Conservation (phyloP, 208 protist genomes). For the Jaenimonas drosophilae region DNA sequence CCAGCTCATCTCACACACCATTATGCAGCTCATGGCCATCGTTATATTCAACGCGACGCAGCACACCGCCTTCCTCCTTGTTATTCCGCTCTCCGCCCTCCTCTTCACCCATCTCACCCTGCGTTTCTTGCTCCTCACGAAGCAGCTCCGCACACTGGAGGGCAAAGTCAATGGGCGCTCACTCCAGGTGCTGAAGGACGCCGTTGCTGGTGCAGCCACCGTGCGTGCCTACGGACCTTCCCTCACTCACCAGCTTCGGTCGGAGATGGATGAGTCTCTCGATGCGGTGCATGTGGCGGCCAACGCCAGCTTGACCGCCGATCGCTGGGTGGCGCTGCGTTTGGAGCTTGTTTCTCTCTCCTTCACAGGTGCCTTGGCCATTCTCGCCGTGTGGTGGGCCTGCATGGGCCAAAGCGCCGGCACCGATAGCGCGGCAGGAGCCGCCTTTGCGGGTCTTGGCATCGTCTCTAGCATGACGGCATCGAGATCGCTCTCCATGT, state of each 20-base stretch:
- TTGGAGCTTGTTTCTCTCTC: slow-evolving; percentile 61
- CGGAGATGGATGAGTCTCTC: slow-evolving; percentile 48
- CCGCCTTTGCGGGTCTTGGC: slow-evolving; percentile 49
- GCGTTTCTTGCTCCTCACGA: slow-evolving; percentile 51
- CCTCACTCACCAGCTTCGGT: slow-evolving; percentile 21
- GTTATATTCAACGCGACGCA: slow-evolving; percentile 52
- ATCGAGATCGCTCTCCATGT: slow-evolving; percentile 34
- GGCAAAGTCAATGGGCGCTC: slow-evolving; percentile 29
- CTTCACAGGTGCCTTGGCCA: slow-evolving; percentile 39
- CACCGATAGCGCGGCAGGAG: slow-evolving; percentile 6
- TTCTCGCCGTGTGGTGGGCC: slow-evolving; percentile 44
- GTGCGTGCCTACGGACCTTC: slow-evolving; percentile 43
- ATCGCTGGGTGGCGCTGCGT: slow-evolving; percentile 63
- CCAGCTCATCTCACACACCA: slow-evolving; percentile 40
- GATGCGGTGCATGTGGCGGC: slow-evolving; percentile 44
- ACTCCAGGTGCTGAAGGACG: slow-evolving; percentile 49
- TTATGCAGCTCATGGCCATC: slow-evolving; percentile 52
- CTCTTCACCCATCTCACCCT: slow-evolving; percentile 64
- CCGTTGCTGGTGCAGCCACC: slow-evolving; percentile 44
- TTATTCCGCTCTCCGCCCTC: slow-evolving; percentile 52
- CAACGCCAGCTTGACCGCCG: slow-evolving; percentile 33
- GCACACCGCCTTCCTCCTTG: slow-evolving; percentile 41
- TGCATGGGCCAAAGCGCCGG: slow-evolving; percentile 8
- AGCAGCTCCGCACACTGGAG: slow-evolving; percentile 60
- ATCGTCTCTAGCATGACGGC: slow-evolving; percentile 52